Evolutionary conservation across 148 eudicot genomes (phyloP), one percentile per base, ranked within the genome.

Genomic region (Diospyros kaki): DNA sequence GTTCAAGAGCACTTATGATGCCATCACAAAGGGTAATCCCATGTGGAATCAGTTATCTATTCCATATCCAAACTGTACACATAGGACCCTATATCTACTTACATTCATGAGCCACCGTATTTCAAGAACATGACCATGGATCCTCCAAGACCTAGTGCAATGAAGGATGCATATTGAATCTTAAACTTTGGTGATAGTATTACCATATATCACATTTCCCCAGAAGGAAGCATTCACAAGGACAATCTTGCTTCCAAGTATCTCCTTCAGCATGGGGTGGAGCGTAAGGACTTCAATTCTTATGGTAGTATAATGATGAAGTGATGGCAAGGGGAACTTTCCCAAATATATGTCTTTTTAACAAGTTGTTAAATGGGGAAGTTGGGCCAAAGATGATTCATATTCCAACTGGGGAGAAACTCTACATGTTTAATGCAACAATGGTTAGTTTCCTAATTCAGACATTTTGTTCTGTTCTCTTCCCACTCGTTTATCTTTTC

Each of bases 41-140:
- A 72, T 72, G 75, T 72, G 75, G 75, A 72, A 72, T 72, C 75
- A 72, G 74, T 58, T 72, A 17, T 72, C 74, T 56, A 54, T 72
- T 72, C 75, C 75, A 43, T 53, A 44, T 43, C 75, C 64, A 11
- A 58, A 69, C 73, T 76, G 56, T 76, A 76, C 73, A 58, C 73
- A 58, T 76, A 73, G 78, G 78, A 76, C 78, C 48, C 78, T 4
- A 68, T 67, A 44, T 76, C 78, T 58, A 76, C 78, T 45, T 76
- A 76, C 73, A 76, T 76, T 68, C 78, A 76, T 14, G 78, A 76
- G 66, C 78, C 78, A 41, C 78, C 78, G 38, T 76, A 76, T 59
- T 76, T 76, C 73, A 76, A 76, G 72, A 61, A 76, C 73, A 76
- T 76, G 78, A 76, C 73, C 38, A 76, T 76, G 78, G 78, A 76